These are phyloP conservation scores for Curvularia sp. DNA, from an alignment of 2,329 filamentous ascomycete species.

Conservation along the genomic window DNA sequence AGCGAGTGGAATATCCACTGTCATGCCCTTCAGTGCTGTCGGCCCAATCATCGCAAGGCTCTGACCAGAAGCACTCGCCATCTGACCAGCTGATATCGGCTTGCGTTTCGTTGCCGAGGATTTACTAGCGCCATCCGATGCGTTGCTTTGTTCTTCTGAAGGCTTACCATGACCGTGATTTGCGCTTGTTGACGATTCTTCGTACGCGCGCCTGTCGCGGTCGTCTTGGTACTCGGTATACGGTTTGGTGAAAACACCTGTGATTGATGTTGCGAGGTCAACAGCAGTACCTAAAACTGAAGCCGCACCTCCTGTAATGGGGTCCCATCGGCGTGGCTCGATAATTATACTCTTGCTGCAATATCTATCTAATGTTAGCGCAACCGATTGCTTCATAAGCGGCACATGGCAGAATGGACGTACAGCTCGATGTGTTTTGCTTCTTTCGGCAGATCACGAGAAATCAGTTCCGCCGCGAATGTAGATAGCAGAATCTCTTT, in stretches of 20 bases:
- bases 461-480: not conserved
- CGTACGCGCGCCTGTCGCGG: not conserved
- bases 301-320: slow-evolving; percentile 68
- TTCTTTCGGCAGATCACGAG: not conserved
- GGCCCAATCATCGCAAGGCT: slow-evolving; percentile 22
- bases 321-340: slow-evolving; percentile 60
- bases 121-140: not conserved
- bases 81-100: slow-evolving; percentile 3
- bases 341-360: slow-evolving; percentile 36
- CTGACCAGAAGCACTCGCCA: slow-evolving; percentile 17
- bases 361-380: too few species aligned
- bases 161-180: too few species aligned
- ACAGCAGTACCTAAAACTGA: slow-evolving; percentile 64
- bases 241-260: slow-evolving; percentile 3
- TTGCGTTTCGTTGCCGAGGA: not conserved
- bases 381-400: too few species aligned
- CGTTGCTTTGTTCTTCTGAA: too few species aligned
- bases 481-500: not conserved
- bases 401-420: too few species aligned
- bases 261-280: slow-evolving; percentile 61
- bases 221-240: not conserved
- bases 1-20: slow-evolving; percentile 63
- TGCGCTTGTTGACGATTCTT: too few species aligned
- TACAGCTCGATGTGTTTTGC: slow-evolving; percentile 1
- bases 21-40: slow-evolving; percentile 32